Percentiles rank a stretch among this genome's conserved stretches.
phyloP scores from a whole-genome alignment of 169 alveolate species.

The Plasmodium berghei region DNA sequence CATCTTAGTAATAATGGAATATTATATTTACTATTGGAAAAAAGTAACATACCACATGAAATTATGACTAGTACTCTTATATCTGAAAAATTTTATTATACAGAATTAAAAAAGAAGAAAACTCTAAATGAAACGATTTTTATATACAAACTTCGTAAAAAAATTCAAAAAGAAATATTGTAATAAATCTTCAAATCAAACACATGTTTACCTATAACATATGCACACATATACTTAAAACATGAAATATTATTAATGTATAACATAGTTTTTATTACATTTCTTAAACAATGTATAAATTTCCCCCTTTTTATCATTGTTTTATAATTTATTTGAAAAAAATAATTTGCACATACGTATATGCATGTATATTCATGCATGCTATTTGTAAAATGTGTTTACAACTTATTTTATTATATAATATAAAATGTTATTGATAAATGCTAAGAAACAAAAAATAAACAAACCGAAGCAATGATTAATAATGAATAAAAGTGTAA shows the following conservation, averaged over 20 bases:
- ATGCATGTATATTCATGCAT: neutral
- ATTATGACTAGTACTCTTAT: slow-evolving; percentile 15
- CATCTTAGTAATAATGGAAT: slow-evolving; percentile 58
- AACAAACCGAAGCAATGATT: neutral
- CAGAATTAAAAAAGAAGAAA: slow-evolving; percentile 49
- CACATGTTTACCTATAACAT: neutral
- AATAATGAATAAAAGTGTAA: neutral
- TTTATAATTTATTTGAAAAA: slow-evolving; percentile 8
- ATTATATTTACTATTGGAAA: slow-evolving; percentile 54
- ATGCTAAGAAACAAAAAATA: slow-evolving; percentile 14
- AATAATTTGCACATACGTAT: neutral
- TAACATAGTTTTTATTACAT: no score
- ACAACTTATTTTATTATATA: slow-evolving; percentile 10
- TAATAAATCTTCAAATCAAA: neutral
- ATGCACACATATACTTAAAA: no score
- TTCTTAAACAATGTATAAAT: neutral
- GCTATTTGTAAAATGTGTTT: neutral
- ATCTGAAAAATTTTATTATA: slow-evolving; percentile 14
- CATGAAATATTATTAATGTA: no score
- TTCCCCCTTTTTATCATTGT: neutral
- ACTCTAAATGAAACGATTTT: slow-evolving; percentile 68
- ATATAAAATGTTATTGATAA: neutral
- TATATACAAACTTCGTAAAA: slow-evolving; percentile 60
- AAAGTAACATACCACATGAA: slow-evolving; percentile 59
- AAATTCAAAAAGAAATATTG: neutral